phyloP scores from a whole-genome alignment of 1,284 basidiomycete genomes.

The Cutaneotrichosporon dermatis region DNA sequence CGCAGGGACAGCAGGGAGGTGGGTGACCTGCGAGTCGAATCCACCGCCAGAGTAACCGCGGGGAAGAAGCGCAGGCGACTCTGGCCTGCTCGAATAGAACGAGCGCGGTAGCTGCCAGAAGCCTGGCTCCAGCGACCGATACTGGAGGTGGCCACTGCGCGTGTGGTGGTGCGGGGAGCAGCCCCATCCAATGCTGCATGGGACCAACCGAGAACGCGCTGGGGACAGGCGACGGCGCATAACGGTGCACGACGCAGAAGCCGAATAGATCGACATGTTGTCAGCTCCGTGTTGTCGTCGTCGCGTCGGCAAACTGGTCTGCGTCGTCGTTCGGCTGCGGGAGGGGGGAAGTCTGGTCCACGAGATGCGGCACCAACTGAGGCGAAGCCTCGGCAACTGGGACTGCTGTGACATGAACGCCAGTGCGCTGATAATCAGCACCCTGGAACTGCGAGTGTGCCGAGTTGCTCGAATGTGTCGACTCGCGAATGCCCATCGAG shows the following conservation, averaged over 20 bases:
- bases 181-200: slow-evolving; percentile 10
- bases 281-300: slow-evolving; percentile 50
- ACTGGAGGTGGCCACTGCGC: slow-evolving; percentile 18
- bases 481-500: slow-evolving; percentile 52
- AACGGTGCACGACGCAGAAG: slow-evolving; percentile 25
- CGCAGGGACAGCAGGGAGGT: neutral
- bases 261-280: slow-evolving; percentile 29
- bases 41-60: neutral
- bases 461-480: slow-evolving; percentile 47
- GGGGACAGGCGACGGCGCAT: slow-evolving; percentile 15
- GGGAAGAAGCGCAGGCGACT: slow-evolving; percentile 25
- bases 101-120: slow-evolving; percentile 14
- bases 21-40: slow-evolving; percentile 3
- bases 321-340: slow-evolving; percentile 26
- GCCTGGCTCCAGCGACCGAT: slow-evolving; percentile 20
- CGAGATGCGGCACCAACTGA: neutral
- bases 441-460: slow-evolving; percentile 38
- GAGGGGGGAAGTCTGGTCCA: neutral
- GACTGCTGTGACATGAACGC: slow-evolving; percentile 29
- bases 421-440: slow-evolving; percentile 37
- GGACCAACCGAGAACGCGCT: slow-evolving; percentile 2
- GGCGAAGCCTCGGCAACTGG: slow-evolving; percentile 13
- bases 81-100: slow-evolving; percentile 16
- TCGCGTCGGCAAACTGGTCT: slow-evolving; percentile 57
- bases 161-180: slow-evolving; percentile 9